These are phyloP conservation scores for Fusarium nanum DNA, from an alignment of 2,329 filamentous ascomycete genomes.

Conservation along the genomic window DNA sequence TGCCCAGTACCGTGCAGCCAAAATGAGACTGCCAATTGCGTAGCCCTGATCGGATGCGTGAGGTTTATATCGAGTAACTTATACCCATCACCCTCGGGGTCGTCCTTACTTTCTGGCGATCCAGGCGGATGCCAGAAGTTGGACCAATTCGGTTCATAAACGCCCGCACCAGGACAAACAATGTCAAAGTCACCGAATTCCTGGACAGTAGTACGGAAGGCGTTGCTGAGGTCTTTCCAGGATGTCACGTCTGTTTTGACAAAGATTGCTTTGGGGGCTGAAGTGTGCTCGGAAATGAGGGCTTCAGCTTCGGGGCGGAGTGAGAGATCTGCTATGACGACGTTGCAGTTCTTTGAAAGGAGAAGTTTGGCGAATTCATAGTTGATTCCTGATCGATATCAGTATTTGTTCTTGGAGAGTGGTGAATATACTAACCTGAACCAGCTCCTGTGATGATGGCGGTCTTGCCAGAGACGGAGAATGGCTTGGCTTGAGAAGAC, in stretches of 20 bases:
- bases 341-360: conserved; percentile 56
- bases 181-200: conserved; percentile 57
- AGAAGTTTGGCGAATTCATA: conserved; percentile 58
- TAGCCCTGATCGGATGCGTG: conserved; percentile 55
- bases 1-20: conserved; percentile 49
- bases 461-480: conserved; percentile 39
- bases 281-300: conserved; percentile 47
- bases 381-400: conserved; percentile 38
- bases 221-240: conserved; percentile 53
- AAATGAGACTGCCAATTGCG: conserved; percentile 55
- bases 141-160: conserved; percentile 59
- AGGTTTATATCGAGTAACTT: conserved; percentile 56
- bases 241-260: conserved; percentile 58
- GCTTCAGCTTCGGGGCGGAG: conserved; percentile 57
- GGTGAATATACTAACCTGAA: conserved; percentile 1
- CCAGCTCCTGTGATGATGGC: conserved; percentile 40
- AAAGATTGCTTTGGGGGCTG: conserved; percentile 53
- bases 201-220: conserved; percentile 50
- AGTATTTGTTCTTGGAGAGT: too few relatives aligned
- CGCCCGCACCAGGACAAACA: conserved; percentile 59
- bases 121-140: conserved; percentile 58
- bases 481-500: conserved; percentile 9
- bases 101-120: conserved; percentile 49
- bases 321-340: conserved; percentile 58
- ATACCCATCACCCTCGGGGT: conserved; percentile 47